Evolutionary conservation across 164 flowering plant species (phyloP), one percentile per base, ranked within the genome.

Genomic region (Piper longum): DNA sequence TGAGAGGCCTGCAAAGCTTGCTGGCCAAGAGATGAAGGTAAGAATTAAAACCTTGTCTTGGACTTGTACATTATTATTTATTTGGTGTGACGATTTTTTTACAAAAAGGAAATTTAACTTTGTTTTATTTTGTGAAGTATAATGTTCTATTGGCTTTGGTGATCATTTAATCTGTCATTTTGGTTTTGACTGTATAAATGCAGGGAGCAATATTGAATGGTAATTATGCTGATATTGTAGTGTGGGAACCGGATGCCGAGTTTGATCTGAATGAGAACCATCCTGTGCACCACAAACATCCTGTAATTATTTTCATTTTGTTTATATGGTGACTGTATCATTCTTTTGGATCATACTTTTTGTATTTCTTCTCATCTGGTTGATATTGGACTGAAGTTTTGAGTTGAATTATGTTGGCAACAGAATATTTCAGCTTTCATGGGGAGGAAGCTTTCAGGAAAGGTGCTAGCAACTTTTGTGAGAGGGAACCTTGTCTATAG

Each of bases 151-250:
- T 40, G 18, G 41, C 13, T 60, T 16, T 42, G 44, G 41, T 42
- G 17, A 3, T 39, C 36, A 26, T 26, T 26, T 26, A 48, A 9
- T 48, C 4, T 14, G 14, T 48, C 7, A 12, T 3, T 9, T 14
- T 48, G 9, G 3, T 9, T 8, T 48, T 5, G 12, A 48, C 16
- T 62, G 54, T 16, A n/a, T 61, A 45, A 57, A 45, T 71, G 77
- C 83, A 95, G 97, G 99, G 99, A 51, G 77, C 84, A 41, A 91
- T 91, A 72, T 80, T 69, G 59, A 74, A 69, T 45, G 96, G 99
- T 41, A 86, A 86, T 52, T 81, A 86, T 76, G 97, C 99, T 67
- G 99, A 95, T 70, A 71, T 95, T 57, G 98, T 86, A n/a, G 88
- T 85, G 19, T 95, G 99, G 99, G 87, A 89, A 19, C 99, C 99